phyloP scores from a whole-genome alignment of 2,329 filamentous ascomycete species.

The Exophiala phaeomuriformis region DNA sequence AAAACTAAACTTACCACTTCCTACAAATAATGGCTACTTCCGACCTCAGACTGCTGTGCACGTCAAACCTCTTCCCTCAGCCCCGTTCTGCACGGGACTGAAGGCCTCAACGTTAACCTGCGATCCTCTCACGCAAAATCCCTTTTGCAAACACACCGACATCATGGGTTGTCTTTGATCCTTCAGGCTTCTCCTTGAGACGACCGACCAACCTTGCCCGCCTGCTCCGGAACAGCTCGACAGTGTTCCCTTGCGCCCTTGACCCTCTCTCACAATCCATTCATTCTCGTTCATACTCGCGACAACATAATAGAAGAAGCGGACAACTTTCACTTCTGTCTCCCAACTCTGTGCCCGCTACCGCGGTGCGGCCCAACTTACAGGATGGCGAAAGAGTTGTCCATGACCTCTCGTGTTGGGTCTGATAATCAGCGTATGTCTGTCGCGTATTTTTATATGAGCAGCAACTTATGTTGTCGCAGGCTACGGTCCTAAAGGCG shows the following conservation, averaged over 20 bases:
- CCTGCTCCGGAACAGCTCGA: slow-evolving; percentile 21
- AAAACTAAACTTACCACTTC: slow-evolving; percentile 8
- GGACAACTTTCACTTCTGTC: slow-evolving; percentile 2
- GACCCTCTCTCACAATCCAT: slow-evolving; percentile 15
- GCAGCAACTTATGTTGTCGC: slow-evolving; percentile 12
- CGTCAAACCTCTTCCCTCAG: slow-evolving; percentile 28
- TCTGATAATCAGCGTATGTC: slow-evolving; percentile 46
- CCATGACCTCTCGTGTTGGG: slow-evolving; percentile 43
- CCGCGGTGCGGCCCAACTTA: slow-evolving; percentile 1
- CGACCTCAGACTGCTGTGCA: slow-evolving; percentile 18
- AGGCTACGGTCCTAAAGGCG: slow-evolving; percentile 90
- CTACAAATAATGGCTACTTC: slow-evolving; percentile 24
- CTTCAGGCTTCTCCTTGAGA: slow-evolving; percentile 12
- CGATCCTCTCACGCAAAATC: slow-evolving; percentile 18
- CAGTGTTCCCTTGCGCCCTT: slow-evolving; percentile 20
- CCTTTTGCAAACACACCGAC: slow-evolving; percentile 1
- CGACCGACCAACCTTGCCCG: slow-evolving; percentile 18
- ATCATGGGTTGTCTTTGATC: slow-evolving; percentile 30
- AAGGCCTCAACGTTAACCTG: slow-evolving; percentile 30
- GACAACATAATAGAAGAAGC: background rate
- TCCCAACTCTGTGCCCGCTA: slow-evolving; percentile 1
- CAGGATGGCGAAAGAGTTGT: slow-evolving; percentile 21
- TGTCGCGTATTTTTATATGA: background rate
- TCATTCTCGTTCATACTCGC: slow-evolving; percentile 8
- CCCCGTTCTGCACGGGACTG: slow-evolving; percentile 41